A percentile compares a stretch with the other conserved stretches of the same genome.
Conservation (phyloP, 2,329 filamentous ascomycete species). For the Diaporthe australafricana region DNA sequence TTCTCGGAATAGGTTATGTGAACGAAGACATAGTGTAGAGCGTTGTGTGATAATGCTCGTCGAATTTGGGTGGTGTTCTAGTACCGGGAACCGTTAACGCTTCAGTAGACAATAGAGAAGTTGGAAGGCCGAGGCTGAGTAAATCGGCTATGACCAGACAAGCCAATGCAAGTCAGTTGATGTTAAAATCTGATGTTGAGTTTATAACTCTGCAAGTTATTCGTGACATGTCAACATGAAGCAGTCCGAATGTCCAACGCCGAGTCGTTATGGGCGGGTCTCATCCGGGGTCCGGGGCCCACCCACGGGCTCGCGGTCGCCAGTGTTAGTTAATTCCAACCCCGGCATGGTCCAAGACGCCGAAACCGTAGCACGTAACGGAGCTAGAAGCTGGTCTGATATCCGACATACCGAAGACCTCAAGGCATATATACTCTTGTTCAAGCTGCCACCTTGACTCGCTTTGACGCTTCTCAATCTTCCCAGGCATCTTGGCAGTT, state of each 20-base stretch:
- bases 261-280: background rate
- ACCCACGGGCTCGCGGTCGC: background rate
- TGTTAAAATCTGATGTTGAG: background rate
- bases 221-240: background rate
- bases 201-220: background rate
- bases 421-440: background rate
- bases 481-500: background rate
- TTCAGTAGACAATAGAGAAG: background rate
- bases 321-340: background rate
- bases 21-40: background rate
- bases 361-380: background rate
- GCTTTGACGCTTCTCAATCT: background rate
- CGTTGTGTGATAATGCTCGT: too few species aligned
- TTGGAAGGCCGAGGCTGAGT: background rate
- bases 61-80: accelerated
- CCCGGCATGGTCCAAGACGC: background rate
- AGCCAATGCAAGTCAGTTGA: accelerated
- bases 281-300: too few species aligned
- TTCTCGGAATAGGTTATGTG: background rate
- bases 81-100: background rate
- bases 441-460: background rate
- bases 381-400: background rate
- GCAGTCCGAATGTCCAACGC: background rate
- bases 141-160: too few species aligned
- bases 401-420: background rate